Conservation (phyloP, 805 yeast species). For the Candida easanensis region DNA sequence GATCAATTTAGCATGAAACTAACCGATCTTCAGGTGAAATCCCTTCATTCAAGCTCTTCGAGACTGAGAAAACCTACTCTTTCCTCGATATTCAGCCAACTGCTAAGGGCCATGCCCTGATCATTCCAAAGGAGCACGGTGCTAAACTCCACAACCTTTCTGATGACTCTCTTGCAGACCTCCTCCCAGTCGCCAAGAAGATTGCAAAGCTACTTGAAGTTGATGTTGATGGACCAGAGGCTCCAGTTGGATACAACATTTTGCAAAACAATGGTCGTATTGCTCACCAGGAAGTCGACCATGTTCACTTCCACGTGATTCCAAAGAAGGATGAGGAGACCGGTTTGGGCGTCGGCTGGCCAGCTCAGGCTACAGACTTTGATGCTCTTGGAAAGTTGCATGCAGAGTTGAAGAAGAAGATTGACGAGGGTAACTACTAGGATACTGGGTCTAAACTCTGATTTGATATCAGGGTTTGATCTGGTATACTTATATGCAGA, state of each 20-base stretch:
- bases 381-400: conserved; percentile 68
- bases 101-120: conserved; percentile 80
- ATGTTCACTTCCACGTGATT: conserved; percentile 94
- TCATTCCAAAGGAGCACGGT: conserved; percentile 93
- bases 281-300: conserved; percentile 95
- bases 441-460: conserved; percentile 1
- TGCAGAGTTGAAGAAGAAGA: conserved; percentile 50
- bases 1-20: not conserved
- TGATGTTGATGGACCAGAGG: conserved; percentile 59
- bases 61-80: conserved; percentile 77
- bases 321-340: conserved; percentile 75
- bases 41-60: conserved; percentile 87
- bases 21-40: conserved; percentile 62
- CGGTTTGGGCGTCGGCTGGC: conserved; percentile 93
- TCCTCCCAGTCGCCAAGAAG: conserved; percentile 86
- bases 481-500: not conserved
- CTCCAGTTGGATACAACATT: conserved; percentile 73
- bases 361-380: conserved; percentile 77
- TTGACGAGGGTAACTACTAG: conserved; percentile 25
- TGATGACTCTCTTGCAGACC: conserved; percentile 82
- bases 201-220: conserved; percentile 70
- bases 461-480: not conserved
- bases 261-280: conserved; percentile 92
- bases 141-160: conserved; percentile 90
- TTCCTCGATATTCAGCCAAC: conserved; percentile 94